Percentiles rank a stretch among this genome's conserved stretches.
These are phyloP conservation scores for Tuber umbilicatum DNA, from an alignment of 495 filamentous ascomycete species.

Conservation along the genomic window DNA sequence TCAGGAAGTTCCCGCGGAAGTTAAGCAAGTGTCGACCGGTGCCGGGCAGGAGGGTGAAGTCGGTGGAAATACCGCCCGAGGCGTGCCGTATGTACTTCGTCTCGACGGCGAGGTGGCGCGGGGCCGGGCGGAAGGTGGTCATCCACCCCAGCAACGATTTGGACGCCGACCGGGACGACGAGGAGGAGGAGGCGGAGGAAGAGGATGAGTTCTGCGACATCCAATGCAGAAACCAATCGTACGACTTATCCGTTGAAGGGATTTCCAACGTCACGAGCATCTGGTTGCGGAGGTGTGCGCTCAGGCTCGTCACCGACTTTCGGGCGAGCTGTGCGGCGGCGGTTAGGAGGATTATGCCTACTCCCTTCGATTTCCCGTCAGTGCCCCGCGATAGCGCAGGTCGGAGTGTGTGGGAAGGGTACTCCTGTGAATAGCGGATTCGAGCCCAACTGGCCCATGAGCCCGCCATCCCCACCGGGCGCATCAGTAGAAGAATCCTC, in stretches of 20 bases:
- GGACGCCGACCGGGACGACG: conserved; percentile 42
- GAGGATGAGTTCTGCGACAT: conserved; percentile 73
- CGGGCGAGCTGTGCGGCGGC: conserved; percentile 69
- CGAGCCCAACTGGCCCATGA: conserved; percentile 23
- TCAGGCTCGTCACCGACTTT: conserved; percentile 60
- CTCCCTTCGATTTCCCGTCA: conserved; percentile 43
- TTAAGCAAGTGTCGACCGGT: conserved; percentile 80
- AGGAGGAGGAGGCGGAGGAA: conserved; percentile 47
- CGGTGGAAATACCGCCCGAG: conserved; percentile 63
- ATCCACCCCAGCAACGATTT: background rate
- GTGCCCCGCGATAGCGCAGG: background rate
- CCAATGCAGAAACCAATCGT: conserved; percentile 91
- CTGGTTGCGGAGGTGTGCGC: conserved; percentile 66
- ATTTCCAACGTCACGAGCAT: conserved; percentile 95
- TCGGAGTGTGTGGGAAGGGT: conserved; percentile 6
- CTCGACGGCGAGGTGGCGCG: conserved; percentile 63
- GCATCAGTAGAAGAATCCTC: background rate
- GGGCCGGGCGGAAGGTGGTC: conserved; percentile 52
- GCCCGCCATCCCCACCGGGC: conserved; percentile 3
- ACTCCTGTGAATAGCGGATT: conserved; percentile 41
- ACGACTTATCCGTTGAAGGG: conserved; percentile 83
- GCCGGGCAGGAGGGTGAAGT: conserved; percentile 83
- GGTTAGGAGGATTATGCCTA: conserved; percentile 83
- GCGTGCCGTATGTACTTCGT: conserved; percentile 56
- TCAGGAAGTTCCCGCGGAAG: conserved; percentile 76